Conservation (phyloP, 2,329 filamentous ascomycete genomes). For the Periglandula ipomoeae region DNA sequence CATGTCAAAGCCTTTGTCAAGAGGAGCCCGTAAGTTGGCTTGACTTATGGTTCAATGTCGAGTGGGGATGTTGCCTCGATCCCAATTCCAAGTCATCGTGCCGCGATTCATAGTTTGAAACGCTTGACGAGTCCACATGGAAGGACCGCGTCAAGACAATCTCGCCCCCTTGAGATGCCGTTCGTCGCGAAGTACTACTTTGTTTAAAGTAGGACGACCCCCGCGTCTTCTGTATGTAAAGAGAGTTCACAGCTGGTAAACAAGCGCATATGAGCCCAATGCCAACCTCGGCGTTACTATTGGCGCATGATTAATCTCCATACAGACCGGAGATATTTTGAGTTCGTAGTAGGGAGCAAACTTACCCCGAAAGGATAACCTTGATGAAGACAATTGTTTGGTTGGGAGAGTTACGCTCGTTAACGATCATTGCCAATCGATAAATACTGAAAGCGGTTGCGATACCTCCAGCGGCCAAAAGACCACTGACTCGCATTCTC, state of each 20-base stretch:
- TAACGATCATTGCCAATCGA: slow-evolving; percentile 17
- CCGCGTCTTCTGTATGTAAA: slow-evolving; percentile 11
- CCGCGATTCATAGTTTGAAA: slow-evolving; percentile 9
- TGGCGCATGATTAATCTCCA: not conserved
- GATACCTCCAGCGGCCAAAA: slow-evolving; percentile 22
- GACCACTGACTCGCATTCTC: slow-evolving; percentile 19
- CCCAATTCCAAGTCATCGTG: slow-evolving; percentile 15
- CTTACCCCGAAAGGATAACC: slow-evolving; percentile 17
- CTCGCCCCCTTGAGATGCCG: slow-evolving; percentile 12
- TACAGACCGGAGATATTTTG: too few relatives aligned
- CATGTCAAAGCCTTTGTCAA: too few relatives aligned
- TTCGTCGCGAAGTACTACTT: slow-evolving; percentile 6
- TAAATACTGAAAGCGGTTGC: slow-evolving; percentile 23
- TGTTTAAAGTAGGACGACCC: slow-evolving; percentile 17
- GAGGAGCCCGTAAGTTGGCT: slow-evolving; percentile 6
- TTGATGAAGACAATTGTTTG: slow-evolving; percentile 19
- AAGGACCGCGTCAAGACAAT: slow-evolving; percentile 22
- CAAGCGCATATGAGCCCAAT: slow-evolving; percentile 24
- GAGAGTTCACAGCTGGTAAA: slow-evolving; percentile 18
- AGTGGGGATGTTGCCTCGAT: not conserved
- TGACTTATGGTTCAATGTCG: not conserved
- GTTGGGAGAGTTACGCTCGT: slow-evolving; percentile 15
- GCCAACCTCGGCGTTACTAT: slow-evolving; percentile 21
- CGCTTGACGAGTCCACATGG: slow-evolving; percentile 15
- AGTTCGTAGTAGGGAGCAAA: not conserved